Evolutionary conservation across 2,329 filamentous ascomycete genomes (phyloP).

Genomic region (Verticillium nonalfalfae): DNA sequence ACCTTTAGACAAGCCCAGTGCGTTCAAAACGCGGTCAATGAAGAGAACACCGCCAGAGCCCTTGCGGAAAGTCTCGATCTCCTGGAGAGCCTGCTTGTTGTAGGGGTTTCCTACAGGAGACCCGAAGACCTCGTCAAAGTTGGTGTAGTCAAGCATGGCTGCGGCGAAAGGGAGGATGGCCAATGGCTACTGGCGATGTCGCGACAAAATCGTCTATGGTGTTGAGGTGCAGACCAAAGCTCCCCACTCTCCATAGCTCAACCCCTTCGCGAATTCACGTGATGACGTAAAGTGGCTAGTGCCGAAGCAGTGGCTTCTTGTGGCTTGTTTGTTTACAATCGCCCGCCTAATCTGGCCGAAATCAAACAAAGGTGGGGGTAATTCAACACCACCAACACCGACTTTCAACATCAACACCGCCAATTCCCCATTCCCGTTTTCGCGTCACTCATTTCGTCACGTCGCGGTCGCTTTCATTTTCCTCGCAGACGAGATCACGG

Average conservation of each 20-base stretch:
- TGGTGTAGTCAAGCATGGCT: conserved; percentile 56
- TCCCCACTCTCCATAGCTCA: conserved; percentile 7
- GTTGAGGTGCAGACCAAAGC: background rate
- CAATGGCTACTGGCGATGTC: background rate
- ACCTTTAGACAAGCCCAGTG: conserved; percentile 67
- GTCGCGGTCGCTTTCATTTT: conserved; percentile 1
- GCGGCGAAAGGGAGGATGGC: background rate
- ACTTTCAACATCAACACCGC: background rate
- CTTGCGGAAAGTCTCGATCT: conserved; percentile 62
- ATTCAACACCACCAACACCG: background rate
- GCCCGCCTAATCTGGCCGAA: conserved; percentile 9
- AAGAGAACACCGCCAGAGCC: conserved; percentile 66
- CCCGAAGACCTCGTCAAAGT: conserved; percentile 64
- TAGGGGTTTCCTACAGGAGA: conserved; percentile 55
- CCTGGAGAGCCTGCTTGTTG: conserved; percentile 51
- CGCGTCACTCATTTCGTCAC: background rate
- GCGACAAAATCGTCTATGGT: background rate
- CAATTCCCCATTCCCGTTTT: background rate
- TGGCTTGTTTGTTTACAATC: conserved; percentile 13
- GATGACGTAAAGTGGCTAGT: background rate
- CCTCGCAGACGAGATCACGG: background rate
- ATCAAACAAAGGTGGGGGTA: conserved; percentile 8
- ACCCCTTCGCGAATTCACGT: conserved; percentile 5
- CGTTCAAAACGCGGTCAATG: conserved; percentile 69
- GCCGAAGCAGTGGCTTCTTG: background rate